Evolutionary conservation across 225 moss, liverwort and hornwort species (phyloP), one percentile per base, ranked within the genome.

Genomic region (Neckera pumila): DNA sequence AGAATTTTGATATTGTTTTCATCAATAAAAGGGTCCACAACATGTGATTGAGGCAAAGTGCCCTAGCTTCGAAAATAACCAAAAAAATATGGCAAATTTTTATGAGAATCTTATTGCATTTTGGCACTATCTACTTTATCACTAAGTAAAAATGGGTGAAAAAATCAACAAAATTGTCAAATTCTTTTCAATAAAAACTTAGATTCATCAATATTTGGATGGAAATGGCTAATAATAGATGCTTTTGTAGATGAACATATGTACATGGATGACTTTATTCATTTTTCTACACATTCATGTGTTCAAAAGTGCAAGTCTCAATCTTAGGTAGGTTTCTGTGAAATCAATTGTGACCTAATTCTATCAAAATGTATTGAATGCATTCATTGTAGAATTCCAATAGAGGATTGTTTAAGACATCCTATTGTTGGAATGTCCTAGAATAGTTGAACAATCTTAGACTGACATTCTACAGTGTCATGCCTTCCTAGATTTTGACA

Each of bases 1-100:
- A 33, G 7, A 33, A 1, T 47, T 31, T 75, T 51, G 31, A 49
- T 19, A 75, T 75, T 7, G 0, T 19, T 31, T 49, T 12, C 49
- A 31, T 47, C 7, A 49, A 31, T 45, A 49, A 30, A 47, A 33
- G 6, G 64, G 7, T 18, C 17, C 10, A 34, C 18, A 64, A 75
- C 0, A 33, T 20, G 7, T 74, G 2, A n/a, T n/a, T n/a, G n/a
- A 31, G 2, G 4, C 49, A 20, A 47, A 49, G 11, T 0, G 0
- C 4, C 11, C 1, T 0, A 75, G 2, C 11, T 2, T 75, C 33
- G 33, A 33, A 20, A 49, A 19, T 18, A 49, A 1, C 7, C 31
- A 17, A 12, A 31, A 5, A 1, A 3, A 0, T 10, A 47, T 30
- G 33, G 12, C 20, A 33, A 33, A 9, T 5, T 42, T 43, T 72